Evolutionary conservation across 2,329 filamentous ascomycete species (phyloP), one percentile per base, ranked within the genome.

Genomic region (Cercospora berteroae): DNA sequence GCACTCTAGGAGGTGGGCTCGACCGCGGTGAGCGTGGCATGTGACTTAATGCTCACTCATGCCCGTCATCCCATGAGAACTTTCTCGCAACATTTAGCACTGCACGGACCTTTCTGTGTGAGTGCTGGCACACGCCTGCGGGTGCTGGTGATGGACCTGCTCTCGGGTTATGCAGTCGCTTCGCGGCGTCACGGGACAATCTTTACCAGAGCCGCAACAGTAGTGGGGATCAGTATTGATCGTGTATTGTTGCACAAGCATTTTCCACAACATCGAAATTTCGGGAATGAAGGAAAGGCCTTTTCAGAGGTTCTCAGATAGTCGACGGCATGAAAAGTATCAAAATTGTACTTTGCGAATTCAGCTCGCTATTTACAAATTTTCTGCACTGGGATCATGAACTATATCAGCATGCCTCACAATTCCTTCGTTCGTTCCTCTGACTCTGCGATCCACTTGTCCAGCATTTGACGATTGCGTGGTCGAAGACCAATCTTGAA

Each of bases 401-500:
- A 60, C 36, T 50, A 31, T 16, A 31, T 48, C 23, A 25, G 44
- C 13, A 16, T n/a, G 39, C n/a, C 27, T 60, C 60, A 72, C 66
- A 72, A 36, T 56, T 71, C 69, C 39, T 60, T 71, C 18, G 82
- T 84, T 67, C 77, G 76, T 73, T 81, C 79, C 73, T 84, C 82
- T 64, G 81, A 83, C 73, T 82, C 81, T 62, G 39, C 67, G 52
- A 84, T 81, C 83, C 83, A 84, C 73, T 72, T 74, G 65, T 83
- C 82, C 61, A 84, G 68, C 73, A 77, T 58, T 39, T 67, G 72
- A 66, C 75, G 71, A 73, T 84, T 77, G 67, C 83, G 78, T 4
- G 81, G 79, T 74, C 77, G 81, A 48, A 84, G 77, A 1, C 83
- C 81, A 9, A 83, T 78, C 76, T 83, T 84, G 74, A 84, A 84